phyloP scores from a whole-genome alignment of 306 rosid species.

The Gleditsia sinensis region DNA sequence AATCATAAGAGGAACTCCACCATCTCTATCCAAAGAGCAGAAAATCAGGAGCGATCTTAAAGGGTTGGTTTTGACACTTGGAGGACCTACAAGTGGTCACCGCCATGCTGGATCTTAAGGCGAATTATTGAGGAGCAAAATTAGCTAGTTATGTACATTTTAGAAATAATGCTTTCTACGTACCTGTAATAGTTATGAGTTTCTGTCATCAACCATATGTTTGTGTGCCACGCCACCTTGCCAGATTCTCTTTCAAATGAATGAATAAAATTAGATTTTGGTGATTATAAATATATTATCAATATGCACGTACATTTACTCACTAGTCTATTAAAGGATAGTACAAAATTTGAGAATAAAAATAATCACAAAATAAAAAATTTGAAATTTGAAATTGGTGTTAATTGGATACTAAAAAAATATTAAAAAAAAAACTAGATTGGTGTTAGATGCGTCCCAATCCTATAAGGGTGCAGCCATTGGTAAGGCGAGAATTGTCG shows the following conservation, averaged over 20 bases:
- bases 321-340: not conserved
- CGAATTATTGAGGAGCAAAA: constrained; percentile 20
- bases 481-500: too few species aligned
- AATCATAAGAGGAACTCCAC: constrained; percentile 40
- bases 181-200: constrained; percentile 1
- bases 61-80: constrained; percentile 82
- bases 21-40: constrained; percentile 52
- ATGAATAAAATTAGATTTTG: not conserved
- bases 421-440: too few species aligned
- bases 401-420: too few species aligned
- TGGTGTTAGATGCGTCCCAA: too few species aligned
- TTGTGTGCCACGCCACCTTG: constrained; percentile 3
- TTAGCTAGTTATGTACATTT: constrained; percentile 39
- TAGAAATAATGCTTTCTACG: constrained; percentile 25
- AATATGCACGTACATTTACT: not conserved
- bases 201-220: not conserved
- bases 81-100: constrained; percentile 70
- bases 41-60: constrained; percentile 76
- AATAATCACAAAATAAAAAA: too few species aligned
- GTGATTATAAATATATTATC: too few species aligned
- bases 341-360: not conserved
- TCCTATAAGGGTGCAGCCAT: too few species aligned
- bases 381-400: too few species aligned
- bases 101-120: constrained; percentile 36
- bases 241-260: not conserved